Evolutionary conservation across 208 protist species (phyloP).

Genomic region (Wallacemonas sp.): DNA sequence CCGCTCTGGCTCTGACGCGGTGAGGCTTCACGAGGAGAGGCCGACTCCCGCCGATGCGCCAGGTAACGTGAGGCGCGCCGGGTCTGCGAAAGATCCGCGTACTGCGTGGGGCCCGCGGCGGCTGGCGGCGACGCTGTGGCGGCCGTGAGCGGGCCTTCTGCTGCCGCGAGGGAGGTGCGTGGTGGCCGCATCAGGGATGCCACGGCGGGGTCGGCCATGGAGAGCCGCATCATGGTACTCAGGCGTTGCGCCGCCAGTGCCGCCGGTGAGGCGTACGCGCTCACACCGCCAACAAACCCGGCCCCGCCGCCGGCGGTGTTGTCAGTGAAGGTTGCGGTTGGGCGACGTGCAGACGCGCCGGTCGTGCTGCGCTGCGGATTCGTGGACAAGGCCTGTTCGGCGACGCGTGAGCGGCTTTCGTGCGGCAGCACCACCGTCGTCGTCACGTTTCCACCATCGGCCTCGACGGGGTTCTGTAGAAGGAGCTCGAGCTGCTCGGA

Average conservation of each 20-base stretch:
- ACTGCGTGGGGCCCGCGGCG: not conserved
- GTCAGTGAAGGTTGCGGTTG: not conserved
- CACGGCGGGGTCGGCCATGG: slow-evolving; percentile 42
- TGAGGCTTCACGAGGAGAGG: too few species aligned
- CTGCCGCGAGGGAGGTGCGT: not conserved
- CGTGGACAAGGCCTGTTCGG: not conserved
- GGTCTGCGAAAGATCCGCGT: not conserved
- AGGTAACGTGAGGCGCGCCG: slow-evolving; percentile 1
- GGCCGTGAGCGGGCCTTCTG: too few species aligned
- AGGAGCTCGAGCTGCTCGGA: slow-evolving; percentile 18
- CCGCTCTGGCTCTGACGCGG: too few species aligned
- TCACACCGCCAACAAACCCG: not conserved
- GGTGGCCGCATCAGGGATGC: not conserved
- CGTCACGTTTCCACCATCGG: slow-evolving; percentile 18
- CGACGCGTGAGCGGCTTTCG: not conserved
- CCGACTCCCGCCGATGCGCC: not conserved
- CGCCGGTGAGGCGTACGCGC: slow-evolving; percentile 37
- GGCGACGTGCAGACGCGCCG: not conserved
- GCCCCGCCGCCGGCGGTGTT: not conserved
- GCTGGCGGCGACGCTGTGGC: too few species aligned
- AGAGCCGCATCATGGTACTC: slow-evolving; percentile 44
- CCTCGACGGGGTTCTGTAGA: not conserved
- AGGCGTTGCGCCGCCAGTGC: slow-evolving; percentile 62
- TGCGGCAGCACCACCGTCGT: slow-evolving; percentile 8
- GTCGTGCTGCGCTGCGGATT: not conserved